These are phyloP conservation scores for Pichia sp. DNA, from an alignment of 1,139 yeast species.

Conservation along the genomic window DNA sequence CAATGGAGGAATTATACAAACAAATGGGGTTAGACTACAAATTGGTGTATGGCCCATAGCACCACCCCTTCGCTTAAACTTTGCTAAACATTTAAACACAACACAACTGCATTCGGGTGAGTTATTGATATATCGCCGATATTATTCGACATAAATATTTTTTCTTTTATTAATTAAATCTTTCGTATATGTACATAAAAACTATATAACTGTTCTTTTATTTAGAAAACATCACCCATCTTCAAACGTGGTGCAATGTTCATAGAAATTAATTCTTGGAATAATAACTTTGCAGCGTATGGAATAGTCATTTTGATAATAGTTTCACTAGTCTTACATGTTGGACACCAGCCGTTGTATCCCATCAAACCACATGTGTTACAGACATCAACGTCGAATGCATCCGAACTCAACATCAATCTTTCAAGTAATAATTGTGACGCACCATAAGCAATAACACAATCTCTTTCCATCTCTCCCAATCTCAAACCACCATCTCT, in stretches of 20 bases:
- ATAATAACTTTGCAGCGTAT: conserved; percentile 92
- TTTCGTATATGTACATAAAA: too few species aligned
- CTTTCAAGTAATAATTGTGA: conserved; percentile 92
- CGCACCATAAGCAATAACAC: conserved; percentile 99
- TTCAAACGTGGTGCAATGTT: conserved; percentile 95
- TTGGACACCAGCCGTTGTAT: conserved; percentile 95
- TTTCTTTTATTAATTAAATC: neutral
- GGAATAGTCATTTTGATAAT: conserved; percentile 96
- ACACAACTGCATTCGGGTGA: too few species aligned
- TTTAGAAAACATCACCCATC: conserved; percentile 76
- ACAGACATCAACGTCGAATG: conserved; percentile 95
- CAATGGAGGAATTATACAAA: conserved; percentile 42
- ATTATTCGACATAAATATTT: too few species aligned
- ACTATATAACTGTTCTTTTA: conserved; percentile 24
- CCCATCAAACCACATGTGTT: conserved; percentile 98
- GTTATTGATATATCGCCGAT: too few species aligned
- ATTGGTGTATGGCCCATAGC: conserved; percentile 32
- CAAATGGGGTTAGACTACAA: conserved; percentile 40
- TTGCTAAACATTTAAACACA: neutral
- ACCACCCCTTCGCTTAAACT: neutral
- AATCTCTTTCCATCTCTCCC: conserved; percentile 99
- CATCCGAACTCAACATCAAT: conserved; percentile 96
- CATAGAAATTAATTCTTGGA: conserved; percentile 96
- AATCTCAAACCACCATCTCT: conserved; percentile 99
- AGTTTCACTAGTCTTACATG: conserved; percentile 85